A percentile compares a stretch with the other conserved stretches of the same genome.
phyloP scores from a whole-genome alignment of 208 protist species.

The Leishmania major region DNA sequence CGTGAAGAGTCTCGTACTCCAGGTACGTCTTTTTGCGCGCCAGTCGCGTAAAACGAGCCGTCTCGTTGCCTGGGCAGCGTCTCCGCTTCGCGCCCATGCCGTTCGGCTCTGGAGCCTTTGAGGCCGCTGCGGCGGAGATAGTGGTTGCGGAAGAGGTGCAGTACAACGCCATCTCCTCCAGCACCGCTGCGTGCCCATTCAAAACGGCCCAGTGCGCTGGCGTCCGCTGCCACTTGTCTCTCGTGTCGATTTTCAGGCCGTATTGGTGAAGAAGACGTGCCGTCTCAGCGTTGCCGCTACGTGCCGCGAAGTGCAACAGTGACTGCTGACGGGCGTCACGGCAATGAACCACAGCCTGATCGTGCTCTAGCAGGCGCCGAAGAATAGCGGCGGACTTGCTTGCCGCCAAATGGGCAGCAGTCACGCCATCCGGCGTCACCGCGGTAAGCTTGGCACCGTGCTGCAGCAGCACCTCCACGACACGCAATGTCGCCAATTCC shows the following conservation, averaged over 20 bases:
- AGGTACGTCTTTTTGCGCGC: slow-evolving; percentile 50
- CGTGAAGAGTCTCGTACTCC: slow-evolving; percentile 47
- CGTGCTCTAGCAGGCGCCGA: slow-evolving; percentile 19
- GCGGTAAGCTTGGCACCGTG: slow-evolving; percentile 40
- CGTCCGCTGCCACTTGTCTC: slow-evolving; percentile 76
- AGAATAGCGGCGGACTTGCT: slow-evolving; percentile 21
- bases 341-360: slow-evolving; percentile 18
- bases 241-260: slow-evolving; percentile 24
- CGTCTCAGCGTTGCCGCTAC: slow-evolving; percentile 31
- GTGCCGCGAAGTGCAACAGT: slow-evolving; percentile 63
- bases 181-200: slow-evolving; percentile 39
- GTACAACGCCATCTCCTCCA: slow-evolving; percentile 35
- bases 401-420: slow-evolving; percentile 50
- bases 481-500: slow-evolving; percentile 10
- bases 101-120: not conserved
- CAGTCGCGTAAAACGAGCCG: slow-evolving; percentile 37
- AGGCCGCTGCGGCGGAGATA: not conserved
- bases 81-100: not conserved
- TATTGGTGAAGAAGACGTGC: slow-evolving; percentile 40
- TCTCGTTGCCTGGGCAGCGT: slow-evolving; percentile 4
- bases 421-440: slow-evolving; percentile 57
- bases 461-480: slow-evolving; percentile 37
- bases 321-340: slow-evolving; percentile 63
- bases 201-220: slow-evolving; percentile 65
- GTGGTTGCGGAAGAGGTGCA: not conserved